Base-by-base conservation (phyloP, 2,329 filamentous ascomycete species). In the Monilinia vaccinii-corymbosi region DNA sequence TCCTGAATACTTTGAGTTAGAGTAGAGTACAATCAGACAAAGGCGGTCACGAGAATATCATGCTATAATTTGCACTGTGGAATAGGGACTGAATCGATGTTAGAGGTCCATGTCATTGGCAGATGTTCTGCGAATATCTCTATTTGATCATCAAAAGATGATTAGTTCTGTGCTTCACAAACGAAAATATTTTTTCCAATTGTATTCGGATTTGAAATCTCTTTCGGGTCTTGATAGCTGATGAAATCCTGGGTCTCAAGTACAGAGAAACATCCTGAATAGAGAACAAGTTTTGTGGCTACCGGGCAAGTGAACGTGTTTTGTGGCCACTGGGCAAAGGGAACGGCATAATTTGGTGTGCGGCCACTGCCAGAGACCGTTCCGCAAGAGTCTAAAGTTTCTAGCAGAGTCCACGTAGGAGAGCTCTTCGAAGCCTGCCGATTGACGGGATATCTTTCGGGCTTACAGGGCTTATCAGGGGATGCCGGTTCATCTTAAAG, bases 121-220 rank as follows among this genome's bases (percentile, higher is more conserved):
- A 45, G 46, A n/a, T n/a, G 21, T 32, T 44, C 38, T 36, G 28
- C 46, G 36, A 25, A 31, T 7, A 32, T 36, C 32, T 32, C 23
- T 34, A 25, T 51, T 58, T 58, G 25, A 51, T 44, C 23, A 52
- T 58, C 36, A 42, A 52, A 44, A 58, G 18, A 50, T 32, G 6
- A 38, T 48, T n/a, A 38, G 10, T 25, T 50, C 55, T 36, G 46
- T 50, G 38, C n/a, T 58, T 45, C 18, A 23, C 18, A 14, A 36
- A 44, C 44, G 36, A 52, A 42, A 34, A 25, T 5, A n/a, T 10
- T 9, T 44, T 34, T 44, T n/a, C 14, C 36, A 45, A 23, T 34
- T 28, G 16, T 36, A 45, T 52, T 44, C n/a, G 34, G 14, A 34
- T 44, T 44, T 42, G 13, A 25, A 44, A 21, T 32, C 28, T 16